Evolutionary conservation across 2,329 filamentous ascomycete genomes (phyloP).

Genomic region (Acephala macrosclerotiorum): DNA sequence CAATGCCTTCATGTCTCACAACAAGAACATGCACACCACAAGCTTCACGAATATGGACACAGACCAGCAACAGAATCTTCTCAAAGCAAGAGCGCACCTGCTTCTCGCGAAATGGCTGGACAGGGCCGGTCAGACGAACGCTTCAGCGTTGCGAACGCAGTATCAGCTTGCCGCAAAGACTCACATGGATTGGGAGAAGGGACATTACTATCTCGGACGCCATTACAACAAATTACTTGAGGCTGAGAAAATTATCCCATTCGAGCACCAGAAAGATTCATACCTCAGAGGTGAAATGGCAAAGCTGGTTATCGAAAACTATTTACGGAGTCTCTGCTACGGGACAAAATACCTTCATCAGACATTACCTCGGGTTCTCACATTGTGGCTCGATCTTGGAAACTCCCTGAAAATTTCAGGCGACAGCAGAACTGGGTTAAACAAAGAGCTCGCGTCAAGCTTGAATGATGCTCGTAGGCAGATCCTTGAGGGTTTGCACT

Average conservation of each 20-base stretch:
- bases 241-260: constrained; percentile 80
- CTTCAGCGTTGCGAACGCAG: constrained; percentile 77
- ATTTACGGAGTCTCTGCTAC: constrained; percentile 83
- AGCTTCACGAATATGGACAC: constrained; percentile 35
- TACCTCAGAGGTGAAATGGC: constrained; percentile 84
- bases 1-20: constrained; percentile 70
- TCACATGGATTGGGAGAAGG: constrained; percentile 85
- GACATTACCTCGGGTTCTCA: constrained; percentile 88
- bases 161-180: constrained; percentile 84
- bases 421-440: constrained; percentile 51
- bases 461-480: constrained; percentile 64
- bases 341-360: constrained; percentile 97
- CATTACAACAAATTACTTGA: constrained; percentile 98
- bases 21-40: constrained; percentile 34
- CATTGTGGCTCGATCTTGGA: constrained; percentile 92
- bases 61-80: constrained; percentile 58
- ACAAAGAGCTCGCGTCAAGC: constrained; percentile 59
- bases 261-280: constrained; percentile 77
- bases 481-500: constrained; percentile 74
- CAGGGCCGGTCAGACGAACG: constrained; percentile 90
- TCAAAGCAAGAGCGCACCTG: constrained; percentile 82
- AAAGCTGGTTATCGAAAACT: constrained; percentile 92
- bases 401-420: constrained; percentile 71
- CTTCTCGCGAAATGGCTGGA: constrained; percentile 97
- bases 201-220: constrained; percentile 94